Evolutionary conservation across 805 yeast genomes (phyloP).

Genomic region (Suhomyces faveliae): DNA sequence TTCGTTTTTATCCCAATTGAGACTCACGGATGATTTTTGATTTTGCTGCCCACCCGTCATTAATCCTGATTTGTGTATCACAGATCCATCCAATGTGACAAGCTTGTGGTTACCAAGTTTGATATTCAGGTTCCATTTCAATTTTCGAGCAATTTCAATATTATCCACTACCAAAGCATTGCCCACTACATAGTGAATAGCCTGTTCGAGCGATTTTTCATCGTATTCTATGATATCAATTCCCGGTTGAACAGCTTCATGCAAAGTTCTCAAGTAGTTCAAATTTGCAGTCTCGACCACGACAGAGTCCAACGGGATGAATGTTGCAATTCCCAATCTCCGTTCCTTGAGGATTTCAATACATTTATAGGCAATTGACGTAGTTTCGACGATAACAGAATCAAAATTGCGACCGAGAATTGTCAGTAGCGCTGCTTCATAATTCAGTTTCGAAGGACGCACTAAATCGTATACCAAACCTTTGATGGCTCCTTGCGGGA

Average conservation of each 20-base stretch:
- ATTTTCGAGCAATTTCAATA: constrained; percentile 61
- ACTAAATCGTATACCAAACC: constrained; percentile 82
- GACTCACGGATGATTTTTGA: constrained; percentile 34
- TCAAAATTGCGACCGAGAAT: constrained; percentile 78
- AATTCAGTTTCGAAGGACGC: constrained; percentile 70
- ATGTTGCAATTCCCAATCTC: constrained; percentile 79
- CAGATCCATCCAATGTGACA: constrained; percentile 80
- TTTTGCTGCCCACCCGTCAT: constrained; percentile 86
- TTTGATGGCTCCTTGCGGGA: constrained; percentile 68
- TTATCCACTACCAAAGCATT: constrained; percentile 75
- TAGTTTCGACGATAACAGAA: constrained; percentile 76
- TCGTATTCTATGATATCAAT: constrained; percentile 68
- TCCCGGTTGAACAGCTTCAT: constrained; percentile 60
- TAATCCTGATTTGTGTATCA: constrained; percentile 80
- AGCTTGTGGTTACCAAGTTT: constrained; percentile 53
- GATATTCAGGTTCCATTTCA: constrained; percentile 59
- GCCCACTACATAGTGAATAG: constrained; percentile 77
- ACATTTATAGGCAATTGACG: constrained; percentile 68
- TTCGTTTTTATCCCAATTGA: constrained; percentile 74
- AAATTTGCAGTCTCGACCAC: constrained; percentile 51
- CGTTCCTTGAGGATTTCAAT: constrained; percentile 80
- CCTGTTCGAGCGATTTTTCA: constrained; percentile 67
- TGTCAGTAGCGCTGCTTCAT: constrained; percentile 71
- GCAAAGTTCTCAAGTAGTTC: constrained; percentile 52
- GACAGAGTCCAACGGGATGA: constrained; percentile 84